Conservation (phyloP, 1,284 basidiomycete genomes). For the Fistulina hepatica region DNA sequence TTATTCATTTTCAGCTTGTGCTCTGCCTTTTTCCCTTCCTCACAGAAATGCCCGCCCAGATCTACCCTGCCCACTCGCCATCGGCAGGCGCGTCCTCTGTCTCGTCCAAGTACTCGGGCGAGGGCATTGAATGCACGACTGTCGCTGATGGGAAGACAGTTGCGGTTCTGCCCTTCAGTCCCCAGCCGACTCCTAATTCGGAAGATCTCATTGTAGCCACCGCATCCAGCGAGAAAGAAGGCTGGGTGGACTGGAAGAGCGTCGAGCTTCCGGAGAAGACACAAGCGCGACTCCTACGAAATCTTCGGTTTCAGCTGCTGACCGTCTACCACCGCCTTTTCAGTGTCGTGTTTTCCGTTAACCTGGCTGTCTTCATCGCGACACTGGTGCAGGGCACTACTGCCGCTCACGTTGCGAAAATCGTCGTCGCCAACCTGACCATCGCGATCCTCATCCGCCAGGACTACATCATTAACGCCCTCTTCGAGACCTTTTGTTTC, state of each 20-base stretch:
- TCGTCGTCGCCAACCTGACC: conserved; percentile 43
- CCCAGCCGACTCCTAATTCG: too few species aligned
- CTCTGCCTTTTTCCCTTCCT: too few species aligned
- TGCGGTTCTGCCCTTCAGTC: neutral
- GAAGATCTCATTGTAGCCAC: too few species aligned
- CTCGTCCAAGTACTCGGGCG: too few species aligned
- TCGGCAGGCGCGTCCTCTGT: too few species aligned
- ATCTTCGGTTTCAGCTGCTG: conserved; percentile 43
- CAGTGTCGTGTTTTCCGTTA: conserved; percentile 42
- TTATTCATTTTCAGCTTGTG: too few species aligned
- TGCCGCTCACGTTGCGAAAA: conserved; percentile 37
- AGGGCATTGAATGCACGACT: too few species aligned
- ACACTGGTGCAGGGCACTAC: conserved; percentile 29
- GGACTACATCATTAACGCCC: conserved; percentile 47
- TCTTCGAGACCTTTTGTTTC: conserved; percentile 41
- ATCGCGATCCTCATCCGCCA: conserved; percentile 50
- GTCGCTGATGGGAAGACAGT: too few species aligned
- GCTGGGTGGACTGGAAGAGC: conserved; percentile 45
- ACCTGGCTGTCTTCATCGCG: conserved; percentile 41
- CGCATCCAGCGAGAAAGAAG: too few species aligned
- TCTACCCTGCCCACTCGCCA: too few species aligned
- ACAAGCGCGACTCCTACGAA: conserved; percentile 35
- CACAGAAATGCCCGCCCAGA: too few species aligned
- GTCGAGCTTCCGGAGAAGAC: conserved; percentile 40
- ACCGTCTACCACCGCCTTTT: conserved; percentile 48